Evolutionary conservation across 331 rosid species (phyloP).

Genomic region (Saraca asoca): DNA sequence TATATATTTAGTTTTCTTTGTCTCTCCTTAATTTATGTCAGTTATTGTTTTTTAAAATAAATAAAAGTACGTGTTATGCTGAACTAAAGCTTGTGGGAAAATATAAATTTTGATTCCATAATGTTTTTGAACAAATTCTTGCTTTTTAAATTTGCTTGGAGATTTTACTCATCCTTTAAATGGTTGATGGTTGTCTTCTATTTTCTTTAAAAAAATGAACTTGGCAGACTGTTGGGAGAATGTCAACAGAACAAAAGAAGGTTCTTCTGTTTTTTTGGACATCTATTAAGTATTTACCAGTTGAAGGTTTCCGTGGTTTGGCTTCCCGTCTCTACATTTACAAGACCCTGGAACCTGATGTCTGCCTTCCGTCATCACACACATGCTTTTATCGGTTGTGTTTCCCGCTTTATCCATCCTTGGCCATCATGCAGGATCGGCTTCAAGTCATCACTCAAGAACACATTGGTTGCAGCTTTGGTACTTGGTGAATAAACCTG

Average conservation of each 20-base stretch:
- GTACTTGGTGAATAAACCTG: conserved; percentile 57
- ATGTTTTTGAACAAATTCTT: neutral
- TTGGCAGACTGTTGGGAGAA: conserved; percentile 62
- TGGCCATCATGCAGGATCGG: conserved; percentile 53
- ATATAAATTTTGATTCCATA: neutral
- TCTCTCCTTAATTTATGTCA: too few species aligned
- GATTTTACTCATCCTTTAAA: conserved; percentile 7
- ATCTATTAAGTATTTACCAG: conserved; percentile 77
- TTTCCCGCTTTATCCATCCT: conserved; percentile 71
- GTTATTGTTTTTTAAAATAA: neutral
- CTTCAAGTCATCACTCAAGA: conserved; percentile 72
- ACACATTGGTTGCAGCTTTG: conserved; percentile 82
- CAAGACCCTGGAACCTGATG: conserved; percentile 46
- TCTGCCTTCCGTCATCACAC: conserved; percentile 75
- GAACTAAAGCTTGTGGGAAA: neutral
- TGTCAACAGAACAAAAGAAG: conserved; percentile 71
- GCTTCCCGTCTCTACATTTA: conserved; percentile 61
- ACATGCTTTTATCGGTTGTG: conserved; percentile 72
- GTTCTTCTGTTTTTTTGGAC: conserved; percentile 88
- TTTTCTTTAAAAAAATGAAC: neutral
- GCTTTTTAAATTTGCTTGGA: neutral
- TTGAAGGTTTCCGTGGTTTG: conserved; percentile 79
- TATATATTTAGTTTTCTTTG: neutral
- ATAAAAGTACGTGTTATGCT: neutral
- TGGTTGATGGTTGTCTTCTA: conserved; percentile 22